Percentiles rank a stretch among this genome's conserved stretches.
These are phyloP conservation scores for Skeletonema tropicum DNA, from an alignment of 108 stramenopile genomes.

Conservation along the genomic window DNA sequence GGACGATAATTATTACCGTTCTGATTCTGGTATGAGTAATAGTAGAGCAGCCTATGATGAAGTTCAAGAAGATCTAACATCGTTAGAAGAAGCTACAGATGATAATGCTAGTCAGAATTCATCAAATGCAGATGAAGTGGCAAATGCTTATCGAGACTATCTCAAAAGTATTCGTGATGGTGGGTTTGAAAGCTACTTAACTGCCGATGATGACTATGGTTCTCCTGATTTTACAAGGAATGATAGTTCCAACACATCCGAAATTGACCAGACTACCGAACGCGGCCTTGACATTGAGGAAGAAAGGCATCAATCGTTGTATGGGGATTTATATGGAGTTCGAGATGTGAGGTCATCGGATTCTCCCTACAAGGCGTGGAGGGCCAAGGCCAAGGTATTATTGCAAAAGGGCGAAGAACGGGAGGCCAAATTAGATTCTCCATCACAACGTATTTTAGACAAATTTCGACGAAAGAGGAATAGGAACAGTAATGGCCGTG, in stretches of 20 bases:
- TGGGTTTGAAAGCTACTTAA: constrained; percentile 44
- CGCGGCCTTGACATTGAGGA: background rate
- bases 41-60: constrained; percentile 15
- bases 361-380: background rate
- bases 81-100: constrained; percentile 17
- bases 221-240: constrained; percentile 19
- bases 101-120: constrained; percentile 12
- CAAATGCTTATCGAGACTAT: constrained; percentile 43
- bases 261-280: constrained; percentile 3
- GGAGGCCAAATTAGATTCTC: background rate
- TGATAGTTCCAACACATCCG: background rate
- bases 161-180: constrained; percentile 44
- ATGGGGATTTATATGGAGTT: constrained; percentile 1
- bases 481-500: background rate
- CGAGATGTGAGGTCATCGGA: background rate
- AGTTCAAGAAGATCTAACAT: constrained; percentile 30
- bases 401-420: background rate
- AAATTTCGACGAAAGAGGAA: constrained; percentile 1
- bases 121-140: constrained; percentile 30
- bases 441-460: background rate
- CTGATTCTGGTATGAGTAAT: background rate
- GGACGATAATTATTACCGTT: constrained; percentile 30
- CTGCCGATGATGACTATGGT: constrained; percentile 19
- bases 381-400: background rate
- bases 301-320: background rate